Percentiles rank a stretch among this genome's conserved stretches.
Evolutionary conservation across 192 early-diverging fungal species (phyloP).

Genomic region (Coemansia javaensis): DNA sequence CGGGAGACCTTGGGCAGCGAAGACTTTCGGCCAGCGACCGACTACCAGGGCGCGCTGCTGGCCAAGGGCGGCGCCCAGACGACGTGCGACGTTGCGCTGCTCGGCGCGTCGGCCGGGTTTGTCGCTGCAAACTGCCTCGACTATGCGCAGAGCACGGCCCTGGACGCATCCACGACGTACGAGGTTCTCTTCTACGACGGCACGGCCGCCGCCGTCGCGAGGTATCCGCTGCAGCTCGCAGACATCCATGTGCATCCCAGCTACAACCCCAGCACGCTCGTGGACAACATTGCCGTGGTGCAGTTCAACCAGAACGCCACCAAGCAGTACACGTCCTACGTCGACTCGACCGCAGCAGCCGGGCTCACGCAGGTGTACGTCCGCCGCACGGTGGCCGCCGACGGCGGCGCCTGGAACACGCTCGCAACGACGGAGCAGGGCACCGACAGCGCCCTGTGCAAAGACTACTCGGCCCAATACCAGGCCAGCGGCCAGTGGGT

Average conservation of each 20-base stretch:
- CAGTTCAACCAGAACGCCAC: slow-evolving; percentile 14
- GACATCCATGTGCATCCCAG: slow-evolving; percentile 10
- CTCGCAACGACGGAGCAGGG: too few relatives aligned
- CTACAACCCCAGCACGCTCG: slow-evolving; percentile 6
- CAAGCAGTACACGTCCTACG: too few relatives aligned
- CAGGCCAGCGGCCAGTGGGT: too few relatives aligned
- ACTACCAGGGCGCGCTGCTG: not conserved
- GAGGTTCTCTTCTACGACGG: not conserved
- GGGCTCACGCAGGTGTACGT: too few relatives aligned
- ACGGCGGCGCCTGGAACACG: too few relatives aligned
- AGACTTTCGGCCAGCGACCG: too few relatives aligned
- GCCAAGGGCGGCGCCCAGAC: slow-evolving; percentile 9
- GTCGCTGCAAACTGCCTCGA: slow-evolving; percentile 11
- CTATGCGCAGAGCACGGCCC: not conserved
- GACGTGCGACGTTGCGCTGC: slow-evolving; percentile 5
- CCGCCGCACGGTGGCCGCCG: too few relatives aligned
- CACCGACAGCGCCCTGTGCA: slow-evolving; percentile 1
- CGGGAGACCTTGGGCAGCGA: too few relatives aligned
- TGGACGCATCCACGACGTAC: not conserved
- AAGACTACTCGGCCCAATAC: slow-evolving; percentile 1
- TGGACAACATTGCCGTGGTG: slow-evolving; percentile 11
- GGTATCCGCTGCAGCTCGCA: not conserved
- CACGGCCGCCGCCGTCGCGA: not conserved
- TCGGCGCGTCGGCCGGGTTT: slow-evolving; percentile 1
- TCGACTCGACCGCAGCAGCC: too few relatives aligned